Evolutionary conservation across 768 basidiomycete genomes (phyloP).

Genomic region (Boletus rubescentipes): DNA sequence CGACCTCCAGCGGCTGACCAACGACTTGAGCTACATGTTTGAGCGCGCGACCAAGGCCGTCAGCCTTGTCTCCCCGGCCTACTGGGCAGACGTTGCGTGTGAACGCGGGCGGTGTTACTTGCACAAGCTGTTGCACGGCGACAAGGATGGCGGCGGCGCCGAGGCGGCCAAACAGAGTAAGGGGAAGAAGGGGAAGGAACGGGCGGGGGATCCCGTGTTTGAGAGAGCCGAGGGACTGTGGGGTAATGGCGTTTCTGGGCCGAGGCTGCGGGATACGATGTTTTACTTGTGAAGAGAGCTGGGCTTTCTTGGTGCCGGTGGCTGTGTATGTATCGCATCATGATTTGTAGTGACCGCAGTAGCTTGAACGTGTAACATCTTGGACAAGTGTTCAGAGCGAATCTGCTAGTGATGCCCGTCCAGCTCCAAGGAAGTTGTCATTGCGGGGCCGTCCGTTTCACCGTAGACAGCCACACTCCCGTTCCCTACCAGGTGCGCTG

Average conservation of each 20-base stretch:
- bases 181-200: conserved; percentile 32
- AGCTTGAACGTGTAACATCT: no score
- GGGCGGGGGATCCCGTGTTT: conserved; percentile 47
- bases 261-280: conserved; percentile 62
- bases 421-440: conserved; percentile 44
- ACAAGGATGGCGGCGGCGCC: conserved; percentile 2
- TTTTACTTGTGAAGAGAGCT: conserved; percentile 49
- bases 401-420: conserved; percentile 42
- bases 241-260: conserved; percentile 52
- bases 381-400: no score
- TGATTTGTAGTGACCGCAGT: no score
- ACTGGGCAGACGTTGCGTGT: conserved; percentile 48
- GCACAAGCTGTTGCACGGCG: conserved; percentile 41
- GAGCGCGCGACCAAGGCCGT: conserved; percentile 53
- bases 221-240: conserved; percentile 54
- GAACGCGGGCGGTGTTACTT: conserved; percentile 56
- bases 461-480: conserved; percentile 47
- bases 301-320: no score
- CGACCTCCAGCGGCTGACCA: conserved; percentile 48
- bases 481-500: conserved; percentile 58
- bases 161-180: conserved; percentile 25
- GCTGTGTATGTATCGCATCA: no score
- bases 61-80: conserved; percentile 37
- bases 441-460: conserved; percentile 36
- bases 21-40: conserved; percentile 55